Evolutionary conservation across 2,329 filamentous ascomycete genomes (phyloP), one percentile per base, ranked within the genome.

Genomic region (Leptodontidium sp.): DNA sequence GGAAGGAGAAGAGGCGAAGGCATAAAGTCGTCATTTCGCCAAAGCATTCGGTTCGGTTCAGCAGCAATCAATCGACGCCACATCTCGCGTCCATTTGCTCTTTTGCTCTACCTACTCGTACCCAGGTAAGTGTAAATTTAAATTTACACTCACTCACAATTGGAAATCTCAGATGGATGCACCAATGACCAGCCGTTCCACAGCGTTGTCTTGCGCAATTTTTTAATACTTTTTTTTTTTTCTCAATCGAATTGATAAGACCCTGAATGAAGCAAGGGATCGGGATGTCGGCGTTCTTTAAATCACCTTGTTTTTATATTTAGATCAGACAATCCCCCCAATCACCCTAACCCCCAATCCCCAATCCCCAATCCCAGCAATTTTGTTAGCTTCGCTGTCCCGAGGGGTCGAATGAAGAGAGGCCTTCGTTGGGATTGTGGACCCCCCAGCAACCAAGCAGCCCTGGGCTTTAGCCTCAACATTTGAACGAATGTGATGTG

Each of bases 1-100:
- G 53, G 53, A 35, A 58, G 53, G 53, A 58, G 53, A 40, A 59
- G 21, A 6, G 15, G 17, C 35, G n/a, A 59, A 59, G 35, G 52
- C 55, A 59, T 59, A 59, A 59, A 35, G 11, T 43, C 55, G 35
- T 59, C 35, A 59, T 59, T 43, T 59, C 55, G 55, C 55, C 35
- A 57, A 40, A 38, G 29, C 29, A 32, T 32, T 21, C 21, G 21
- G 21, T 21, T 21, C 21, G 21, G 15, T 35, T 57, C 53, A 35
- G 32, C 53, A 40, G 32, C 53, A 38, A 21, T 38, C 29, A 35
- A 1, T 40, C 12, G 35, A 59, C 55, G 55, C 55, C 55, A 59
- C 55, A 15, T 26, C n/a, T 59, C 55, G 35, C 55, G 21, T 59
- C n/a, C 29, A 35, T 59, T 59, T 2, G 11, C 55, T 43, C 35